Conservation (phyloP, 2,329 filamentous ascomycete genomes). For the Westerdykella ornata region DNA sequence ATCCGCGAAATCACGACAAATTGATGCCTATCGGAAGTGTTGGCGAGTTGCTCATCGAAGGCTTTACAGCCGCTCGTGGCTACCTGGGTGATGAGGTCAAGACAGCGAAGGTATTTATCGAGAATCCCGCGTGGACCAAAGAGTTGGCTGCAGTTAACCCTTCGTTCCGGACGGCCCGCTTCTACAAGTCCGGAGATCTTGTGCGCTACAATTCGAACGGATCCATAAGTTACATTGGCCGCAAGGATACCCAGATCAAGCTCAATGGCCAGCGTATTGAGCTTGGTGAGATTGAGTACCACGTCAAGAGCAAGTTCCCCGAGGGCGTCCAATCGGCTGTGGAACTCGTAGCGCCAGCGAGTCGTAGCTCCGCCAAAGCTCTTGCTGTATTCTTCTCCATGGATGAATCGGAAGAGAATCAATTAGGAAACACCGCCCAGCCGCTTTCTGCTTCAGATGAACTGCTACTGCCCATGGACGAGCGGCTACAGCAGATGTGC, state of each 20-base stretch:
- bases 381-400: slow-evolving; percentile 29
- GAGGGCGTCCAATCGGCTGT: slow-evolving; percentile 29
- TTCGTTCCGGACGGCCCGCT: slow-evolving; percentile 8
- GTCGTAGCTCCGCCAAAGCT: slow-evolving; percentile 23
- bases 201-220: slow-evolving; percentile 19
- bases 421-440: slow-evolving; percentile 9
- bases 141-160: slow-evolving; percentile 1
- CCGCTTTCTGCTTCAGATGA: slow-evolving; percentile 20
- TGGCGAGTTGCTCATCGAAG: slow-evolving; percentile 28
- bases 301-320: slow-evolving; percentile 30
- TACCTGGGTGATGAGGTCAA: slow-evolving; percentile 17
- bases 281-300: slow-evolving; percentile 25
- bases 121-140: slow-evolving; percentile 13
- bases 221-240: slow-evolving; percentile 20
- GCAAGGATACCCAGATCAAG: slow-evolving; percentile 26
- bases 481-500: slow-evolving; percentile 21
- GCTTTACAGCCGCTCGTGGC: slow-evolving; percentile 14
- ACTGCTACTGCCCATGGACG: slow-evolving; percentile 23
- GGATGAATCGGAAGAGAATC: slow-evolving; percentile 6
- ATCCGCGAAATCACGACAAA: slow-evolving; percentile 35
- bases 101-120: slow-evolving; percentile 21
- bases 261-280: slow-evolving; percentile 19
- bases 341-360: slow-evolving; percentile 27
- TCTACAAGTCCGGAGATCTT: slow-evolving; percentile 23
- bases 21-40: slow-evolving; percentile 28